Conservation (phyloP, 75 land plant species). For the Pseudotsuga menziesii region DNA sequence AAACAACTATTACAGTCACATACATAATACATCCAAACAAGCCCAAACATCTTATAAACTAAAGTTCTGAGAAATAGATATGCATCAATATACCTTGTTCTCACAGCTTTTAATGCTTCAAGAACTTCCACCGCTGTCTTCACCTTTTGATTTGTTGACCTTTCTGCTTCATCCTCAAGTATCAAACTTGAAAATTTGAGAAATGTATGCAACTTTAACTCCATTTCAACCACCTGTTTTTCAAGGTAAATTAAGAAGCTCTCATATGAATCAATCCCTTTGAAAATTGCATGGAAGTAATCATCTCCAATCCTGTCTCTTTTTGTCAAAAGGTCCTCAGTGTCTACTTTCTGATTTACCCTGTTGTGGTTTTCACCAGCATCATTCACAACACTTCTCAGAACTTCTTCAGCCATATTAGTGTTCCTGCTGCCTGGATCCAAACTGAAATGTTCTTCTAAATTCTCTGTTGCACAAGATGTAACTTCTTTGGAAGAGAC, state of each 20-base stretch:
- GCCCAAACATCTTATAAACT: not conserved
- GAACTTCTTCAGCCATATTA: not conserved
- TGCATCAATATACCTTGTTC: conserved; percentile 2
- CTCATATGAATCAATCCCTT: conserved; percentile 8
- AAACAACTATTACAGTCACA: not conserved
- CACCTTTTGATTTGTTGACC: conserved; percentile 9
- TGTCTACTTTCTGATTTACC: not conserved
- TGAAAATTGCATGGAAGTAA: not conserved
- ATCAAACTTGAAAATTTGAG: conserved; percentile 4
- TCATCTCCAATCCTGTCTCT: not conserved
- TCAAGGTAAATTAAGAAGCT: conserved; percentile 9
- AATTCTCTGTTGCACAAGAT: not conserved
- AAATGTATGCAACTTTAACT: not conserved
- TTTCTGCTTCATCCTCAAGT: conserved; percentile 10
- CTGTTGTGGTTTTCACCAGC: not conserved
- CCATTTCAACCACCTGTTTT: not conserved
- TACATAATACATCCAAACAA: not conserved
- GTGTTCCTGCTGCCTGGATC: not conserved
- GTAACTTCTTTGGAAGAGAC: conserved; percentile 1
- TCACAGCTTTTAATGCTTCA: not conserved
- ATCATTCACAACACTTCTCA: not conserved
- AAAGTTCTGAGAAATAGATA: not conserved
- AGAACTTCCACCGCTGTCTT: not conserved
- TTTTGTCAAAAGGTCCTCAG: not conserved
- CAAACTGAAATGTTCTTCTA: not conserved